Conservation (phyloP, 768 basidiomycete genomes). For the Boletus pseudo-olivaceus region DNA sequence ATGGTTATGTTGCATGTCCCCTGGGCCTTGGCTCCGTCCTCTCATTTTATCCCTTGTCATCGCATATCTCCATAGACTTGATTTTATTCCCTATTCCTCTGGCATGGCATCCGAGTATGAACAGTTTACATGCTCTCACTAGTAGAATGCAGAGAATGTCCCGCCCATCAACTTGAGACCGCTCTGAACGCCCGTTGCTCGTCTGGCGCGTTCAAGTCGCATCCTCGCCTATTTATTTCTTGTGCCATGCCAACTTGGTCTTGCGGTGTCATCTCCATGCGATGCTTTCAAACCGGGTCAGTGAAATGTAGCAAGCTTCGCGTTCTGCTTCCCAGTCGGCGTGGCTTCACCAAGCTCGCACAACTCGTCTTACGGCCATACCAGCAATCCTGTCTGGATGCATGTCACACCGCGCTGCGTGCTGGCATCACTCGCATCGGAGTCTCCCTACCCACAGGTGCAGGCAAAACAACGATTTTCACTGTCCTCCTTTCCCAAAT, state of each 20-base stretch:
- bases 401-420: constrained; percentile 69
- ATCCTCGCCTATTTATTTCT: background rate
- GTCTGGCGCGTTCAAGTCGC: too few relatives aligned
- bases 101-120: constrained; percentile 21
- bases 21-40: constrained; percentile 32
- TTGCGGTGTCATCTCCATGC: constrained; percentile 7
- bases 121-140: constrained; percentile 22
- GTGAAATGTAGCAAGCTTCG: background rate
- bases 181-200: background rate
- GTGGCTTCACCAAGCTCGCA: constrained; percentile 2
- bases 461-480: constrained; percentile 91
- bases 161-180: background rate
- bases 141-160: constrained; percentile 19
- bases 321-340: background rate
- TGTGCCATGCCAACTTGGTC: background rate
- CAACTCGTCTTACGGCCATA: constrained; percentile 68
- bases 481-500: constrained; percentile 74
- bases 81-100: constrained; percentile 31
- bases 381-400: constrained; percentile 75
- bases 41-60: constrained; percentile 21
- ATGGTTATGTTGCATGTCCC: constrained; percentile 8
- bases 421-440: constrained; percentile 73
- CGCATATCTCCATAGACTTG: constrained; percentile 32
- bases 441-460: constrained; percentile 81
- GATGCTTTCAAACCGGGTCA: constrained; percentile 1